Evolutionary conservation across 805 yeast genomes (phyloP).

Genomic region (Candida maesae): DNA sequence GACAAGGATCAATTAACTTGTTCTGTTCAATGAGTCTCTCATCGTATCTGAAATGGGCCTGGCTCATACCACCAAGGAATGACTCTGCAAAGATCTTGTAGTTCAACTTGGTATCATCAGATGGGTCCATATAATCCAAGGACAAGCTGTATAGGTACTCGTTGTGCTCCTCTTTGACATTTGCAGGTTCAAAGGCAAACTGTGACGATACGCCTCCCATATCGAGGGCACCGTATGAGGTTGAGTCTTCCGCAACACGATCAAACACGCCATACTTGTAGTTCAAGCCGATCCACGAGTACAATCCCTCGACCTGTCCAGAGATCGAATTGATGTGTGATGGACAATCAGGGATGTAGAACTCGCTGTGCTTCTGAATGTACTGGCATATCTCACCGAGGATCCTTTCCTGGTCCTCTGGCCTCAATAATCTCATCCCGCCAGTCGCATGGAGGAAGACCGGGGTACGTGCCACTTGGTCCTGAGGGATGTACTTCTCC

Average conservation of each 20-base stretch:
- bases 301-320: slow-evolving; percentile 64
- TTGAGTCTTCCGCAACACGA: slow-evolving; percentile 31
- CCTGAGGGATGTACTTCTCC: slow-evolving; percentile 49
- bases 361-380: slow-evolving; percentile 42
- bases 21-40: slow-evolving; percentile 29
- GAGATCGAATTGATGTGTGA: slow-evolving; percentile 57
- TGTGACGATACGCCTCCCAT: slow-evolving; percentile 99
- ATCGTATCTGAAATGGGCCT: slow-evolving; percentile 47
- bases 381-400: slow-evolving; percentile 48
- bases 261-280: slow-evolving; percentile 45
- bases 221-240: slow-evolving; percentile 78
- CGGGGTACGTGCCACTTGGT: slow-evolving; percentile 62
- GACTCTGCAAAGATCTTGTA: slow-evolving; percentile 50
- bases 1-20: slow-evolving; percentile 48
- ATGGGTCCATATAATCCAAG: slow-evolving; percentile 34
- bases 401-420: slow-evolving; percentile 44
- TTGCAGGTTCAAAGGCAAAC: slow-evolving; percentile 55
- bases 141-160: slow-evolving; percentile 41
- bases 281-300: slow-evolving; percentile 65
- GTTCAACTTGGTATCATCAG: slow-evolving; percentile 24
- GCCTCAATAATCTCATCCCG: slow-evolving; percentile 57
- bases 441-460: slow-evolving; percentile 68
- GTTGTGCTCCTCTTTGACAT: slow-evolving; percentile 34
- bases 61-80: slow-evolving; percentile 58
- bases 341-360: slow-evolving; percentile 57